These are phyloP conservation scores for Edaphochlamys debaryana DNA, from an alignment of 139 green algal genomes.

Conservation along the genomic window DNA sequence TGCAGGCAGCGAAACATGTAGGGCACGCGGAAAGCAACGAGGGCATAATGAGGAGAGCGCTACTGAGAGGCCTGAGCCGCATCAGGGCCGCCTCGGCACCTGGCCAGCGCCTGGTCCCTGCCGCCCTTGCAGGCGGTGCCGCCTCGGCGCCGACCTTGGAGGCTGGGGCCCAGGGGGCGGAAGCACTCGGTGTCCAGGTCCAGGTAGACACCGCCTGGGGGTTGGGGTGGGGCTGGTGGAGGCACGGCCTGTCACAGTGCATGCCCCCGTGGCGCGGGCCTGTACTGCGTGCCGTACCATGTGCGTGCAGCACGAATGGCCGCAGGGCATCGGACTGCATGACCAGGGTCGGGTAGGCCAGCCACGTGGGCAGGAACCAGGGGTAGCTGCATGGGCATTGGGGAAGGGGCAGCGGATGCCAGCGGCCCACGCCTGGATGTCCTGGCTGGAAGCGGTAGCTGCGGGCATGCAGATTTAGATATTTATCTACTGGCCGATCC, in stretches of 20 bases:
- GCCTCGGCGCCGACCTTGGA: background rate
- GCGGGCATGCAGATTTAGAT: background rate
- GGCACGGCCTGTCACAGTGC: no score
- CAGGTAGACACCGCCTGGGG: slow-evolving; percentile 35
- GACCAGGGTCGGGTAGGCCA: slow-evolving; percentile 31
- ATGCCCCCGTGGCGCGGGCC: no score
- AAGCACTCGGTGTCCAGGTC: slow-evolving; percentile 69
- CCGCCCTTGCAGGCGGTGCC: no score
- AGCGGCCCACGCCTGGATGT: background rate
- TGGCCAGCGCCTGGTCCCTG: no score
- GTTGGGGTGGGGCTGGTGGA: no score
- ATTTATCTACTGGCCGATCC: background rate
- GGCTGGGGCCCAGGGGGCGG: slow-evolving; percentile 17
- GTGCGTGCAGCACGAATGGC: slow-evolving; percentile 61
- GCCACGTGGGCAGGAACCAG: slow-evolving; percentile 53
- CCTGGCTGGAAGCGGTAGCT: background rate
- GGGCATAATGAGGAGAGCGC: no score
- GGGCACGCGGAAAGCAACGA: background rate
- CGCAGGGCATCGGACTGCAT: slow-evolving; percentile 52
- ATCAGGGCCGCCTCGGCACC: no score
- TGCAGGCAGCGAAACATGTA: background rate
- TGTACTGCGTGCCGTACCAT: slow-evolving; percentile 46
- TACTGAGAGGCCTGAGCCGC: no score
- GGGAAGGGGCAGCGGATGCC: background rate
- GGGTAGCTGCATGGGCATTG: slow-evolving; percentile 35